These are phyloP conservation scores for Phoenix roebelenii DNA, from an alignment of 176 grass and related monocot genomes.

Conservation along the genomic window DNA sequence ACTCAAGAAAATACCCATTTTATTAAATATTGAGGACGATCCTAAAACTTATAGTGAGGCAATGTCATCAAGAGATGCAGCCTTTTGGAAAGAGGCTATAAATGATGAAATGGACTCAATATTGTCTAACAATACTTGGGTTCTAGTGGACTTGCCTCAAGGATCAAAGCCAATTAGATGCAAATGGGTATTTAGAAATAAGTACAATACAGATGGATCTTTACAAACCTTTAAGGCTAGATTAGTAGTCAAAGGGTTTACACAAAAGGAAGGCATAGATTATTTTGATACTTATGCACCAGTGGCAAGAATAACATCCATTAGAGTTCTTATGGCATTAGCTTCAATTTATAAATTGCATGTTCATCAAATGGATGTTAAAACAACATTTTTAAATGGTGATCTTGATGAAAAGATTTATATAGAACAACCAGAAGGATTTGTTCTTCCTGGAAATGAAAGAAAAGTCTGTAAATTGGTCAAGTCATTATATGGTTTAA, in stretches of 20 bases:
- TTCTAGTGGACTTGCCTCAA: not conserved
- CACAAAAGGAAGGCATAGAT: not conserved
- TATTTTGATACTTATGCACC: not conserved
- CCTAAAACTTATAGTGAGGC: not conserved
- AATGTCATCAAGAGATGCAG: not conserved
- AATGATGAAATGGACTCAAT: not conserved
- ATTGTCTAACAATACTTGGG: not conserved
- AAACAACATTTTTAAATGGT: not conserved
- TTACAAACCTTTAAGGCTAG: not conserved
- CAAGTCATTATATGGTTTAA: not conserved
- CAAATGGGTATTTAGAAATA: not conserved
- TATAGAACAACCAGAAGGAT: no score
- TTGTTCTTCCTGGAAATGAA: not conserved
- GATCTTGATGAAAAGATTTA: no score
- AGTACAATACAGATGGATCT: not conserved
- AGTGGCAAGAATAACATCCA: not conserved
- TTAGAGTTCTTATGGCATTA: not conserved
- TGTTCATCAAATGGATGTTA: not conserved
- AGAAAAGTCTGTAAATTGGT: not conserved
- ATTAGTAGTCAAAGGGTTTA: not conserved
- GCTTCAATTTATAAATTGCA: not conserved
- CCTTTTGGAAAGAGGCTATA: not conserved
- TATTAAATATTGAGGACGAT: not conserved
- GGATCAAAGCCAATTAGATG: not conserved
- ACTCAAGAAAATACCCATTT: not conserved